These are phyloP conservation scores for Sugiyamaella sp. DNA, from an alignment of 1,139 yeast genomes.

Conservation along the genomic window DNA sequence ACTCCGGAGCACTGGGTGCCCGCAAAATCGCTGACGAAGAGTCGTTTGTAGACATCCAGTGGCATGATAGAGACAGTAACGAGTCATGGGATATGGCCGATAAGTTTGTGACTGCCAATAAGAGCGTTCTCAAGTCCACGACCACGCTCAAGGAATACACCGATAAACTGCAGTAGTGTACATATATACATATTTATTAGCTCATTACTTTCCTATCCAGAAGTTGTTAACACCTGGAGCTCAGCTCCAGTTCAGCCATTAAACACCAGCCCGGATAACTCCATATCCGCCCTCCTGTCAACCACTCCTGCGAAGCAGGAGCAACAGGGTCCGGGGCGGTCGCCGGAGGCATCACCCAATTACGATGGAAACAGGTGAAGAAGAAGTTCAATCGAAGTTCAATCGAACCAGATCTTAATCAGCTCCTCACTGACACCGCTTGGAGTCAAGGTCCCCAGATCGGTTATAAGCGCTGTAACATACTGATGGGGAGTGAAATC, in stretches of 20 bases:
- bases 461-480: constrained; percentile 94
- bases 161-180: constrained; percentile 26
- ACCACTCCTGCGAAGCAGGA: neutral
- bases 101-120: constrained; percentile 35
- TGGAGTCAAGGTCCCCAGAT: constrained; percentile 94
- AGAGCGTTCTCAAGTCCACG: constrained; percentile 30
- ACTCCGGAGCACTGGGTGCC: constrained; percentile 80
- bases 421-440: constrained; percentile 97
- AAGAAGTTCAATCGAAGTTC: constrained; percentile 19
- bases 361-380: too few species aligned
- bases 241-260: too few species aligned
- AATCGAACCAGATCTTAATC: constrained; percentile 97
- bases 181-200: neutral
- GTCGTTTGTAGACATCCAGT: constrained; percentile 52
- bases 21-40: constrained; percentile 80
- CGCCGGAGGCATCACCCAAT: constrained; percentile 14
- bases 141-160: constrained; percentile 37
- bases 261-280: too few species aligned
- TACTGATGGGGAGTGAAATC: constrained; percentile 97
- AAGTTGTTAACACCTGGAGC: too few species aligned
- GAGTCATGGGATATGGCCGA: constrained; percentile 44
- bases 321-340: constrained; percentile 7
- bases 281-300: too few species aligned
- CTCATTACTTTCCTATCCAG: too few species aligned
- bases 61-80: constrained; percentile 50